Evolutionary conservation across 768 basidiomycete species (phyloP).

Genomic region (Pleurotus ostreatus): DNA sequence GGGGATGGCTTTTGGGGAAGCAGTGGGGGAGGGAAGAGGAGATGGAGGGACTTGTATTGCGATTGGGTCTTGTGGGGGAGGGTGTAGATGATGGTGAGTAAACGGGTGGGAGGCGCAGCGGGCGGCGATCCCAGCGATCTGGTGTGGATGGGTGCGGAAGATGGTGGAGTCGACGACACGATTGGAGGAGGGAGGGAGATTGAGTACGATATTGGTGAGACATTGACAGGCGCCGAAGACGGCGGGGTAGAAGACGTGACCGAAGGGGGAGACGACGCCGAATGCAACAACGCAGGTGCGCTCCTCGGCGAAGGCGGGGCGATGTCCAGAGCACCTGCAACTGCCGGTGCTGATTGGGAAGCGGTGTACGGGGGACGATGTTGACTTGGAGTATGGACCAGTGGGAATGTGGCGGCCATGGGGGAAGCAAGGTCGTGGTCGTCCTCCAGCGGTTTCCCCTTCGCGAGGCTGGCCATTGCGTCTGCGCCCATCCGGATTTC

Average conservation of each 20-base stretch:
- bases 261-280: neutral
- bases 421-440: neutral
- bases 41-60: slow-evolving; percentile 3
- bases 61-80: slow-evolving; percentile 4
- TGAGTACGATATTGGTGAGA: neutral
- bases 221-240: neutral
- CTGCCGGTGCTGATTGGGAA: neutral
- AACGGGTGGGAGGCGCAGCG: neutral
- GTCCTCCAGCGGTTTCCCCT: neutral
- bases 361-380: neutral
- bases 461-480: slow-evolving; percentile 24
- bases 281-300: neutral
- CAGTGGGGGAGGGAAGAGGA: neutral
- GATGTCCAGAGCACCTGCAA: neutral
- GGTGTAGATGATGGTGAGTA: slow-evolving; percentile 6
- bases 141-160: neutral
- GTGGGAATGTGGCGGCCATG: neutral
- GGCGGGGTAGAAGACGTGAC: neutral
- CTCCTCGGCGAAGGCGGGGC: neutral
- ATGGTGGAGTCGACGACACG: neutral
- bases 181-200: neutral
- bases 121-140: neutral
- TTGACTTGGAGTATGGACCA: neutral
- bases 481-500: slow-evolving; percentile 77
- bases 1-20: neutral